Percentiles rank a stretch among this genome's conserved stretches.
These are phyloP conservation scores for Fraxinus greggii DNA, from an alignment of 305 asterid genomes.

Conservation along the genomic window DNA sequence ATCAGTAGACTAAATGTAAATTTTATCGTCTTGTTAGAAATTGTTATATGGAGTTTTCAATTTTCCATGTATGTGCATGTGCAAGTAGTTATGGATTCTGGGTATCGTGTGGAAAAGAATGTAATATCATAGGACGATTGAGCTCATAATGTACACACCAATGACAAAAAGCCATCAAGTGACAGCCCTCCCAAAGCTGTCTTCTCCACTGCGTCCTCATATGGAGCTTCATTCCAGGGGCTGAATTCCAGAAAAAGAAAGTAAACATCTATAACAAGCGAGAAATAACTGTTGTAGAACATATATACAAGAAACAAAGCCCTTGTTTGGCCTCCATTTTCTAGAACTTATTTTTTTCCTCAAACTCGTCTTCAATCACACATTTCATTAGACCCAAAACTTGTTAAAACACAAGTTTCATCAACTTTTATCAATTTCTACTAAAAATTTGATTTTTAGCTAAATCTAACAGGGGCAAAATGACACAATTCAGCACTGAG, in stretches of 20 bases:
- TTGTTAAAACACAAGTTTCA: background rate
- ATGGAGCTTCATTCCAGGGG: conserved; percentile 92
- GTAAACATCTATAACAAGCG: conserved; percentile 18
- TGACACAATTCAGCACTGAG: background rate
- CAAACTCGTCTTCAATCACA: background rate
- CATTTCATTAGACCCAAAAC: background rate
- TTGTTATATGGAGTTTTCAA: conserved; percentile 1
- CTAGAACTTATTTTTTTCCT: background rate
- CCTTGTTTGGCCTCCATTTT: background rate
- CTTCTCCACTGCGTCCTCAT: conserved; percentile 77
- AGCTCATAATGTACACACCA: conserved; percentile 48
- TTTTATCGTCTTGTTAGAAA: background rate
- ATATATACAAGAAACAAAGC: background rate
- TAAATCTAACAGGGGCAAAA: background rate
- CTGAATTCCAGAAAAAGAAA: conserved; percentile 38
- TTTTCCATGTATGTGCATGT: background rate
- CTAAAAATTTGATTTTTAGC: background rate
- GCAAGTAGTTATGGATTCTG: background rate
- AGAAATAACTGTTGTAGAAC: conserved; percentile 17
- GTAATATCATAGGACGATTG: background rate
- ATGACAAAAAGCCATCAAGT: conserved; percentile 76
- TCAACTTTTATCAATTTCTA: background rate
- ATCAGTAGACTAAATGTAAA: background rate
- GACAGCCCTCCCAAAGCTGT: conserved; percentile 85
- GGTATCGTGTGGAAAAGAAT: background rate